Base-by-base conservation (phyloP, 306 rosid species). In the Macrotyloma uniflorum region DNA sequence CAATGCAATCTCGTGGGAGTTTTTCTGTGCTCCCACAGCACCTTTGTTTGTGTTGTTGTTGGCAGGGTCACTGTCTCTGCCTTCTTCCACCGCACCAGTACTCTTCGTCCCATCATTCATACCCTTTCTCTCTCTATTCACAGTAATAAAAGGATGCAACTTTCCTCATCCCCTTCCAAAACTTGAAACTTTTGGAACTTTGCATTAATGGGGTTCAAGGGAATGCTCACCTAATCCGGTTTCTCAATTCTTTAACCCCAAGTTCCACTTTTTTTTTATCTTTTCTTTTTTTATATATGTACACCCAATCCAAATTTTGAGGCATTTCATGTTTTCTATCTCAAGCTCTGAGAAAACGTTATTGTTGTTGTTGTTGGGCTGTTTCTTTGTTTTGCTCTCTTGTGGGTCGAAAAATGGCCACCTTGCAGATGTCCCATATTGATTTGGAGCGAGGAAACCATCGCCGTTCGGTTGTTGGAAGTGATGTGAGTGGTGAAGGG, bases 381-480 rank as follows among this genome's bases (percentile, higher is more conserved):
- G 47, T 42, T 19, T 57, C 20, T 51, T 20, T 64, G 23, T 68
- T 67, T 5, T 79, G 16, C 22, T 68, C 75, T 88, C 81, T 78
- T 69, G 43, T 9, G 87, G 80, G 83, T 71, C 49, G n/a, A 43
- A 74, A 79, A 76, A 82, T 93, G 89, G 75, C 83, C 49, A 72
- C 59, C 40, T 49, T 51, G 18, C 83, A 83, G 82, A 88, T 92
- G 88, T 83, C 96, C 75, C 85, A 70, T 71, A 82, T 85, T 59
- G 98, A 95, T 85, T 86, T 92, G 63, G 98, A 89, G 85, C 89
- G 72, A 64, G 97, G 91, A 7, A 79, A 35, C 35, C 90, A 80
- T 66, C 78, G 83, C 45, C 76, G 65, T 42, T 83, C 90, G 45
- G 86, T 55, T 66, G 82, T 84, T 62, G 88, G 89, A 12, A 88